phyloP scores from a whole-genome alignment of 2,329 filamentous ascomycete genomes.

The Alternaria arbusti region DNA sequence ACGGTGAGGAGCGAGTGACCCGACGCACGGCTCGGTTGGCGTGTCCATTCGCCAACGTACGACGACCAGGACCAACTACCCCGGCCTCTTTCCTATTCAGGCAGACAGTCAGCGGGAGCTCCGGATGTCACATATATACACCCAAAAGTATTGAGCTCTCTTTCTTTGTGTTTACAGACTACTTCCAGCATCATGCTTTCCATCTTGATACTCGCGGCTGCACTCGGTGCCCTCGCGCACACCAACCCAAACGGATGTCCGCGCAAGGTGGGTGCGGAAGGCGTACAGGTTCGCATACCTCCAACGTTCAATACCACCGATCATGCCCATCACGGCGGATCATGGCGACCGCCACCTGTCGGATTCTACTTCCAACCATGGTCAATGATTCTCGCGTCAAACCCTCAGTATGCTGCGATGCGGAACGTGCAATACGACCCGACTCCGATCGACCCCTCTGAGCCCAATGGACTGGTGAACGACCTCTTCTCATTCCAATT shows the following conservation, averaged over 20 bases:
- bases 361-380: constrained; percentile 27
- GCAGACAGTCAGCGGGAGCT: not conserved
- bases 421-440: constrained; percentile 28
- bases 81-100: not conserved
- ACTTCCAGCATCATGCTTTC: not conserved
- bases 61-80: not conserved
- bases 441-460: constrained; percentile 8
- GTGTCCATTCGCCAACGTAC: not conserved
- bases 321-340: not conserved
- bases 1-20: not conserved
- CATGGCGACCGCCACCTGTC: constrained; percentile 12
- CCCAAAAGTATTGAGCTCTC: no score
- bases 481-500: constrained; percentile 28
- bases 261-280: not conserved
- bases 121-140: no score
- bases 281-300: constrained; percentile 12
- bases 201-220: not conserved
- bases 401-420: constrained; percentile 13
- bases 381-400: constrained; percentile 22
- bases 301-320: not conserved
- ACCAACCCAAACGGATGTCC: not conserved
- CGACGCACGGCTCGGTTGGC: not conserved
- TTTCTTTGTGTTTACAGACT: no score
- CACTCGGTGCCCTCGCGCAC: not conserved
- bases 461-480: constrained; percentile 15